Base-by-base conservation (phyloP, 2,329 filamentous ascomycete species). In the Fusarium beomiforme region DNA sequence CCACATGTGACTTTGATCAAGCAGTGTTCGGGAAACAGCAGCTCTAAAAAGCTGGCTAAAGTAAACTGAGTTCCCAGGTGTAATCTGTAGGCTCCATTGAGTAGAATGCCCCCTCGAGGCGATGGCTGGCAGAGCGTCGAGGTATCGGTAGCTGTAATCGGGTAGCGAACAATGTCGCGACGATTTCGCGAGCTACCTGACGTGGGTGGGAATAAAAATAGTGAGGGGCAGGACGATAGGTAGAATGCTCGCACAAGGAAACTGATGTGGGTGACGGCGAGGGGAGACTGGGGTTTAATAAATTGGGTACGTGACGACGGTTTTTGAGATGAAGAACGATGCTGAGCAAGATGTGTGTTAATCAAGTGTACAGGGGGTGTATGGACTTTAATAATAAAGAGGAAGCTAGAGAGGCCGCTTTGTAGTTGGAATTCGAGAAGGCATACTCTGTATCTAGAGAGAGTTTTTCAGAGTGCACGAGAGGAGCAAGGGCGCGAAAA, bases 401-500 rank as follows among this genome's bases (percentile, higher is more conserved):
- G 62, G 67, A 62, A 60, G 64, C 69, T 77, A 71, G 54, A 70
- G 58, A 59, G 61, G 64, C 63, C 69, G 65, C 67, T 63, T 64
- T 73, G 67, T 43, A 70, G 65, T 70, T 64, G 67, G 59, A 51
- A 65, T 66, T 49, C 50, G 59, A 62, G 55, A 70, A 70, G 56
- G 51, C 75, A 75, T 75, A 71, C 64, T 70, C 64, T 59, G 50
- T n/a, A n/a, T n/a, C n/a, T n/a, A 64, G 59, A 63, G 71, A 76
- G 75, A 67, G 64, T 70, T 76, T 76, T 75, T 75, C 21, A 68
- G 64, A 69, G 62, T 57, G 64, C 65, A 63, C 62, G 60, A 69
- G 75, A 69, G 64, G 60, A 70, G 70, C 61, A 65, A 76, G 73
- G 75, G 67, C 72, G 64, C 70, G 64, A 63, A 76, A 77, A 75